Conservation (phyloP, 2,329 filamentous ascomycete genomes). For the Talaromyces sp. region DNA sequence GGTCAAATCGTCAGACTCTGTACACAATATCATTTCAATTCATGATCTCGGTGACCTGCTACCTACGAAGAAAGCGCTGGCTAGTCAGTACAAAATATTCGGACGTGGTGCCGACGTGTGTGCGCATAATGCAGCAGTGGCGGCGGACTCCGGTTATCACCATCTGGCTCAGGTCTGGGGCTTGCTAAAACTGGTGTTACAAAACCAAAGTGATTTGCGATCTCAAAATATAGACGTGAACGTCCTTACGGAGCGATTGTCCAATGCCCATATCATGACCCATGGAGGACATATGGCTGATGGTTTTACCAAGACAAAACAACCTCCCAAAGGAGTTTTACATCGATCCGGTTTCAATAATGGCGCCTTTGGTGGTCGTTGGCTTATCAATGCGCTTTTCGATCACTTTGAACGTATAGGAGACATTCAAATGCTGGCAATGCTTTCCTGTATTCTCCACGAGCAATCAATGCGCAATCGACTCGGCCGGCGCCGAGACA, state of each 20-base stretch:
- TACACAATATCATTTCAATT: conserved; percentile 68
- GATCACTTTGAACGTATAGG: conserved; percentile 55
- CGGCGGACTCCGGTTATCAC: conserved; percentile 61
- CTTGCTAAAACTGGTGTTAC: conserved; percentile 70
- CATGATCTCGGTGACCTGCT: conserved; percentile 64
- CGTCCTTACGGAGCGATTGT: conserved; percentile 62
- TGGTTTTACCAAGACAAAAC: conserved; percentile 25
- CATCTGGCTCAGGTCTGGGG: conserved; percentile 81
- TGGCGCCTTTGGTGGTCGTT: conserved; percentile 51
- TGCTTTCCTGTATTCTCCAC: conserved; percentile 56
- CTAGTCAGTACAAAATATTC: conserved; percentile 75
- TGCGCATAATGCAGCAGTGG: conserved; percentile 73
- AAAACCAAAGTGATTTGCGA: conserved; percentile 68
- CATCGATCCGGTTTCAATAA: conserved; percentile 46
- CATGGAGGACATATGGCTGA: conserved; percentile 30
- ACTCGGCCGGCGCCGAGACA: conserved; percentile 9
- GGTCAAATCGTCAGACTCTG: conserved; percentile 39
- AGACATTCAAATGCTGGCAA: conserved; percentile 63
- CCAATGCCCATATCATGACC: conserved; percentile 40
- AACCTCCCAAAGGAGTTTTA: conserved; percentile 25
- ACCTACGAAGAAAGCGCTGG: conserved; percentile 74
- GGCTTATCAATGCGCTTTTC: conserved; percentile 55
- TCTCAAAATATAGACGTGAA: conserved; percentile 59
- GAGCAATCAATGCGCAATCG: conserved; percentile 44
- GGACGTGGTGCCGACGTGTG: conserved; percentile 78